Base-by-base conservation (phyloP, 2,329 filamentous ascomycete genomes). In the Fusarium poae region DNA sequence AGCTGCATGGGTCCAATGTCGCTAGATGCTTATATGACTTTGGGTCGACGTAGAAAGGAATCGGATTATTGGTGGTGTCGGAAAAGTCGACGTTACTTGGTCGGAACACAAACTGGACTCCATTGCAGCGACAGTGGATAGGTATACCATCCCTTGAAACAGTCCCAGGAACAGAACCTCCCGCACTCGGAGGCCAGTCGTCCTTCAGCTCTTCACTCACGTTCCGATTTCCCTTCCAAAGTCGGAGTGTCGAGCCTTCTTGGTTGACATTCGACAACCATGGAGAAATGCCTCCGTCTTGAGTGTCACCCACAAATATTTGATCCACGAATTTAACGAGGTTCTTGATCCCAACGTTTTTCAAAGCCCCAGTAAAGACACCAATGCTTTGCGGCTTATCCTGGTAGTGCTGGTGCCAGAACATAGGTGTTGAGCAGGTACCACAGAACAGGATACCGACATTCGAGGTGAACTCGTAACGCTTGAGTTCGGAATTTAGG, bases 231-330 rank as follows among this genome's bases (percentile, higher is more conserved):
- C 68, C 75, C 13, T 55, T 64, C 79, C 78, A 81, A 1, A 74
- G 59, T 10, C 67, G 69, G 2, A 73, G 54, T 5, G 32, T 58
- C 11, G 34, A 50, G 1, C 76, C 78, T 43, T 78, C 74, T 1
- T 66, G 55, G 40, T 82, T 81, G 0, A 74, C 53, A 9, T 76
- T 67, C 25, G 76, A 77, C 6, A 86, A 69, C 83, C 83, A 88
- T 2, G 79, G 71, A 4, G 80, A 80, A 2, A 84, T 79, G 0
- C 86, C 86, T 4, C 85, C 86, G 68, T 88, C 86, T 2, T 78
- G 29, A 1, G 86, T 88, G 57, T 87, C 84, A 1, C 74, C 79
- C 1, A 86, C 76, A 58, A 81, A 85, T 5, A 83, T 79, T 56
- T 85, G 82, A 3, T 78, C 61, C 1, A 50, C 65, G 37, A 79